phyloP scores from a whole-genome alignment of 2,329 filamentous ascomycete species.

The Paecilomyces dactylethromorphus region DNA sequence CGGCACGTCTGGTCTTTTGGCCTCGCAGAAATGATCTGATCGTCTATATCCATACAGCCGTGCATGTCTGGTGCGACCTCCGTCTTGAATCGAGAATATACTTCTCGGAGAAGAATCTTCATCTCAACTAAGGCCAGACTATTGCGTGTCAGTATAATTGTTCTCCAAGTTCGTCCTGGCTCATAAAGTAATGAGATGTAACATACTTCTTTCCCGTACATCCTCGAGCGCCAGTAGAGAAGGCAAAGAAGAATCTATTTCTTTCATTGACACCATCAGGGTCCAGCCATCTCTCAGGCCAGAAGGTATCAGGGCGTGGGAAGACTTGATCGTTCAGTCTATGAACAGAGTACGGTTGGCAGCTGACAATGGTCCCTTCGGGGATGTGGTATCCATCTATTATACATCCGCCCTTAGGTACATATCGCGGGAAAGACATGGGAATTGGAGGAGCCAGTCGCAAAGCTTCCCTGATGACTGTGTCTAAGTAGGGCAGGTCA shows the following conservation, averaged over 20 bases:
- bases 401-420: slow-evolving; percentile 30
- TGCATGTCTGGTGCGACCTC: slow-evolving; percentile 45
- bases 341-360: slow-evolving; percentile 33
- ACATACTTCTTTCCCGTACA: slow-evolving; percentile 54
- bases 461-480: slow-evolving; percentile 56
- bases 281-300: slow-evolving; percentile 26
- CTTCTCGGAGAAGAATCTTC: slow-evolving; percentile 56
- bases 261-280: not conserved
- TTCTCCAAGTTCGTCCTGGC: not conserved
- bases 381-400: slow-evolving; percentile 33
- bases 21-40: slow-evolving; percentile 61
- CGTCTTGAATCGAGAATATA: slow-evolving; percentile 56
- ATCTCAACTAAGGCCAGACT: slow-evolving; percentile 61
- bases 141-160: not conserved
- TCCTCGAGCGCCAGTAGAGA: slow-evolving; percentile 58
- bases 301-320: slow-evolving; percentile 22
- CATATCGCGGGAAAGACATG: slow-evolving; percentile 44
- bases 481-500: slow-evolving; percentile 52
- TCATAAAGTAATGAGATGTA: not conserved
- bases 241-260: slow-evolving; percentile 52
- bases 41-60: slow-evolving; percentile 56
- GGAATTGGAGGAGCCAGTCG: slow-evolving; percentile 51
- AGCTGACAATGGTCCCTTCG: slow-evolving; percentile 29
- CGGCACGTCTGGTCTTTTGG: slow-evolving; percentile 55
- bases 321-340: slow-evolving; percentile 21